Conservation (phyloP, 1,139 yeast genomes). For the Sugiyamaella japonica region DNA sequence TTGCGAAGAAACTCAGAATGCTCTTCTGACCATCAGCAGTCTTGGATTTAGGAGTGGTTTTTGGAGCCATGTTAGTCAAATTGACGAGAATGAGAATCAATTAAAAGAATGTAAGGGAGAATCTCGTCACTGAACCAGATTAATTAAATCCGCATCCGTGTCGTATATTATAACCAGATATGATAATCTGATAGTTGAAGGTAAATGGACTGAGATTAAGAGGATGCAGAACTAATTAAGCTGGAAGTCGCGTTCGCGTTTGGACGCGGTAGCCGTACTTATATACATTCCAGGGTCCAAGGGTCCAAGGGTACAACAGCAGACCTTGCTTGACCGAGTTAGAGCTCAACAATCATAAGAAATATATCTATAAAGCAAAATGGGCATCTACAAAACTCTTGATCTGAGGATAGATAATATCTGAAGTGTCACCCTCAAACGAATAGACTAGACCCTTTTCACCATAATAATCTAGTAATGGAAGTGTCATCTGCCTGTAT, state of each 20-base stretch:
- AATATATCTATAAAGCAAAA: slow-evolving; percentile 1
- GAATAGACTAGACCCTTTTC: slow-evolving; percentile 53
- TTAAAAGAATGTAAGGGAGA: neutral
- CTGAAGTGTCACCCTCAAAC: slow-evolving; percentile 78
- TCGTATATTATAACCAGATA: neutral
- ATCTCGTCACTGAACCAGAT: too few relatives aligned
- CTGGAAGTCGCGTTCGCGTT: slow-evolving; percentile 8
- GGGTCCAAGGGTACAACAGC: neutral
- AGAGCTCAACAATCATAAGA: neutral
- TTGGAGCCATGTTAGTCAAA: slow-evolving; percentile 3
- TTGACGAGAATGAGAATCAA: neutral
- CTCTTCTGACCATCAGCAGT: slow-evolving; percentile 25
- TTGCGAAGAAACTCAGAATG: slow-evolving; percentile 30
- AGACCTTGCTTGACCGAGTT: neutral
- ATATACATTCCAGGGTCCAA: neutral
- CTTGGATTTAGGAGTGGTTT: slow-evolving; percentile 9
- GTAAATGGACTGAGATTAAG: neutral
- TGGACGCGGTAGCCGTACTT: slow-evolving; percentile 11
- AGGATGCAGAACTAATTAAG: slow-evolving; percentile 7
- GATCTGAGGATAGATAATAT: slow-evolving; percentile 76
- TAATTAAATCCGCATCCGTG: too few relatives aligned
- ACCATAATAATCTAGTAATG: slow-evolving; percentile 63
- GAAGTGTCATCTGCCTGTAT: slow-evolving; percentile 60
- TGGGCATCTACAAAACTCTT: slow-evolving; percentile 22
- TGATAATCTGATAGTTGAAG: too few relatives aligned